Evolutionary conservation across 768 basidiomycete genomes (phyloP).

Genomic region (Tremella mesenterica): DNA sequence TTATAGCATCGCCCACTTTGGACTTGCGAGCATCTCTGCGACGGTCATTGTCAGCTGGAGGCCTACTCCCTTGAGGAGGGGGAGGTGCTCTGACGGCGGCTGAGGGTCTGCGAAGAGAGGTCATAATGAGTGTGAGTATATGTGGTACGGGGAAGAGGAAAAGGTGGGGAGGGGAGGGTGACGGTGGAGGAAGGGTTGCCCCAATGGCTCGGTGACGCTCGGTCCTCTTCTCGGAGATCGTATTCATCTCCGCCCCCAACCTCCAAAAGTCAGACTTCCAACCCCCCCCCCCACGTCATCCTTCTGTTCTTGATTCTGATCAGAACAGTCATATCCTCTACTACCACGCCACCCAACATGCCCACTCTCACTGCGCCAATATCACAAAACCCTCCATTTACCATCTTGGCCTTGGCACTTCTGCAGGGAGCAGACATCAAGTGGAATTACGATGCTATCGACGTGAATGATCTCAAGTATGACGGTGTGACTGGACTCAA

Average conservation of each 20-base stretch:
- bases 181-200: no score
- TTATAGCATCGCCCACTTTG: conserved; percentile 75
- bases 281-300: no score
- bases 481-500: conserved; percentile 22
- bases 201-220: no score
- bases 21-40: conserved; percentile 46
- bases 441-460: conserved; percentile 21
- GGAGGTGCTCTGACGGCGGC: conserved; percentile 11
- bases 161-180: no score
- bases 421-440: conserved; percentile 17
- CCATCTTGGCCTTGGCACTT: conserved; percentile 27
- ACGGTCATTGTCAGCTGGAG: conserved; percentile 8
- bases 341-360: conserved; percentile 17
- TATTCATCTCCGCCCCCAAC: no score
- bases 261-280: no score
- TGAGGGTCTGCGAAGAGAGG: conserved; percentile 33
- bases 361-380: conserved; percentile 21
- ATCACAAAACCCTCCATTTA: conserved; percentile 20
- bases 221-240: no score
- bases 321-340: no score
- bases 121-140: conserved; percentile 21
- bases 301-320: no score
- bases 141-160: no score
- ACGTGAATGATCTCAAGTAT: conserved; percentile 19
- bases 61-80: conserved; percentile 9